Evolutionary conservation across 1,284 basidiomycete species (phyloP).

Genomic region (Naganishia sp.): DNA sequence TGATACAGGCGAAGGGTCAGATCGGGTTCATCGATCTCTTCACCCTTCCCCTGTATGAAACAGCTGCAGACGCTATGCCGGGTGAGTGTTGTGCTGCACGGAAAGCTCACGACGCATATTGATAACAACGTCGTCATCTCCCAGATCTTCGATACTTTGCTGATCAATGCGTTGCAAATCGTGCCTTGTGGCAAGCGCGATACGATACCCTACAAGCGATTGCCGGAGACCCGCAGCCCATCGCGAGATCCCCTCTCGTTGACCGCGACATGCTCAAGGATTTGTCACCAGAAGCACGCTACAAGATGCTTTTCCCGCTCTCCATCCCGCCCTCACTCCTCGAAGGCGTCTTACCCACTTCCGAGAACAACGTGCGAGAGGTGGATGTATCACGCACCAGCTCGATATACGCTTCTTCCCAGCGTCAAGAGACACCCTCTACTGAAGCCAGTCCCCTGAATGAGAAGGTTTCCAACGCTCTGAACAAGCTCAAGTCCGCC

Average conservation of each 20-base stretch:
- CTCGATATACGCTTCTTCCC: background rate
- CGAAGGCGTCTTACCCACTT: background rate
- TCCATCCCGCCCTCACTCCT: conserved; percentile 48
- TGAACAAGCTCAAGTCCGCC: background rate
- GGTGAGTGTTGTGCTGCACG: conserved; percentile 56
- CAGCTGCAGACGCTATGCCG: conserved; percentile 70
- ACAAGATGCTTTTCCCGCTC: conserved; percentile 54
- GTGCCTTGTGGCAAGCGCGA: conserved; percentile 65
- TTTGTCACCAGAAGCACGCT: conserved; percentile 47
- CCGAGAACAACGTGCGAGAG: background rate
- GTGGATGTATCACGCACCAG: background rate
- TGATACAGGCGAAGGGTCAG: conserved; percentile 75
- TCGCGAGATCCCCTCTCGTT: background rate
- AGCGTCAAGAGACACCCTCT: background rate
- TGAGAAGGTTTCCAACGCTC: background rate
- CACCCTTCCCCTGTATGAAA: conserved; percentile 76
- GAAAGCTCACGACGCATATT: too few relatives aligned
- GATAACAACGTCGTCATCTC: background rate
- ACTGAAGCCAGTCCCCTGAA: background rate
- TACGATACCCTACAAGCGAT: conserved; percentile 41
- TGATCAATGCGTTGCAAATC: conserved; percentile 65
- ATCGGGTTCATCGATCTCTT: conserved; percentile 86
- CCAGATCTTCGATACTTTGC: conserved; percentile 67
- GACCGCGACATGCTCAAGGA: conserved; percentile 24
- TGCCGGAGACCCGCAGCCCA: conserved; percentile 6